Base-by-base conservation (phyloP, 805 yeast genomes). In the Candida pseudoglaebosa region DNA sequence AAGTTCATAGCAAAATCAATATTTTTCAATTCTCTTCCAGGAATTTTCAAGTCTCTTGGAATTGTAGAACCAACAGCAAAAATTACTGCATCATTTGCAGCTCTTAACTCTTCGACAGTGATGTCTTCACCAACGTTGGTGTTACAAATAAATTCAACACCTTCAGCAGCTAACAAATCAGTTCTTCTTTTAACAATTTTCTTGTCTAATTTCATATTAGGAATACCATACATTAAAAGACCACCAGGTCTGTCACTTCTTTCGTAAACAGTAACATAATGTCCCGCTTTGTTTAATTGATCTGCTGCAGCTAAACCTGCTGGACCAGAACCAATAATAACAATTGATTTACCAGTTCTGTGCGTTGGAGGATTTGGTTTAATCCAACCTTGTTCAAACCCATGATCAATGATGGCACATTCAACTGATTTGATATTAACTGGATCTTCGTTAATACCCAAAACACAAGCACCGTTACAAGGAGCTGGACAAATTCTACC, bases 401-500 rank as follows among this genome's bases (percentile, higher is more conserved):
- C 99, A 61, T 88, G 82, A 63, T 91, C 99, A 62, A 93, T 90
- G 56, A 91, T 93, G 46, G 96, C 91, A 59, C 95, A 84, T 67
- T 91, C 99, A 49, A 91, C 84, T 15, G 95, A 84, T 68, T 91
- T 91, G 66, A 91, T 91, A 53, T 96, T 96, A 52, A 93, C 98
- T 18, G 98, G 95, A 51, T 85, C 93, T 48, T 84, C 95, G 62
- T 82, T 88, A 53, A 93, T 88, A 34, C 96, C 96, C 54, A 93
- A 74, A 24, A 88, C 91, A 65, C 79, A 78, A 2, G 98, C 96
- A 53, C 97, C 97, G 65, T 90, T 95, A 71, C 99, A 91, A 47
- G 99, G 99, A 44, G 98, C 98, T 16, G 99, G 99, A 69, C 99
- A 91, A 47, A 91, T 91, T 67, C 97, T 81, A 44, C 97, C 96